Evolutionary conservation across 2,329 filamentous ascomycete species (phyloP).

Genomic region (Leptoxyphium fumago): DNA sequence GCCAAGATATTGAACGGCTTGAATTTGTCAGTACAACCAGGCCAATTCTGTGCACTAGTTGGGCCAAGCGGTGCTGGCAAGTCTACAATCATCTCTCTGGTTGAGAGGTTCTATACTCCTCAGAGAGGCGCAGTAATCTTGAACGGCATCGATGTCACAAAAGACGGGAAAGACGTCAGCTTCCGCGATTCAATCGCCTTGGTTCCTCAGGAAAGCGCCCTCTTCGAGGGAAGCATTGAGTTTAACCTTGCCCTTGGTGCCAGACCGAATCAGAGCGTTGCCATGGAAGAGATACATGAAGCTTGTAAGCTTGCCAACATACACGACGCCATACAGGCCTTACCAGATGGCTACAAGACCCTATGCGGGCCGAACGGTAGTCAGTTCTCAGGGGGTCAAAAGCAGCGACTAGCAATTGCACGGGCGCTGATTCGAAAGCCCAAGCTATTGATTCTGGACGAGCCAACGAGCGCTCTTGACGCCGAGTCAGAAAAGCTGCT

Average conservation of each 20-base stretch:
- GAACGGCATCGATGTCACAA: conserved; percentile 23
- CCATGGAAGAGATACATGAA: conserved; percentile 8
- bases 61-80: conserved; percentile 26
- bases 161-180: conserved; percentile 12
- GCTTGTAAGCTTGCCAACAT: conserved; percentile 24
- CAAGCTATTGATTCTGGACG: conserved; percentile 26
- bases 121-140: conserved; percentile 19
- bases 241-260: conserved; percentile 25
- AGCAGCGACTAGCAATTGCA: conserved; percentile 27
- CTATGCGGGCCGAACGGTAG: conserved; percentile 25
- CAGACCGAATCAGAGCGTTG: conserved; percentile 3
- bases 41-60: conserved; percentile 34
- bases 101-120: conserved; percentile 26
- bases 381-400: conserved; percentile 24
- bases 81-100: conserved; percentile 22
- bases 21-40: conserved; percentile 12
- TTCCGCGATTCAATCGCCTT: conserved; percentile 23
- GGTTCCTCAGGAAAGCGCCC: conserved; percentile 26
- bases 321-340: conserved; percentile 27
- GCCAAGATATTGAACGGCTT: neutral
- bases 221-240: conserved; percentile 25
- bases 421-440: conserved; percentile 25
- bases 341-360: conserved; percentile 27
- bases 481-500: conserved; percentile 24
- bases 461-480: conserved; percentile 27